These are phyloP conservation scores for Fusarium bactridioides DNA, from an alignment of 2,329 filamentous ascomycete species.

Conservation along the genomic window DNA sequence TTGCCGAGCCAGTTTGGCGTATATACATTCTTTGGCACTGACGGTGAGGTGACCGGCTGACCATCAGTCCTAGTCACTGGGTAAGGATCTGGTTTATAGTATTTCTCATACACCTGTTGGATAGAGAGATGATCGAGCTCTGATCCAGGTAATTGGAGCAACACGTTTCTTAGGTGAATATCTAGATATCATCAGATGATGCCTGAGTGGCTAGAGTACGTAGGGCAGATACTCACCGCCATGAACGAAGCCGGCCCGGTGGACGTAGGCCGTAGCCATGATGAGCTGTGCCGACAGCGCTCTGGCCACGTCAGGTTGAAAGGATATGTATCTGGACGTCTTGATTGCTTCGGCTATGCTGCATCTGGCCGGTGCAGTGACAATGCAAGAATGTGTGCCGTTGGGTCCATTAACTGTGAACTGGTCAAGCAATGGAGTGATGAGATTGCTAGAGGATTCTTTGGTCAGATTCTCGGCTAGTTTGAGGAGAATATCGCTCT, in stretches of 20 bases:
- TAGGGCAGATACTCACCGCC: neutral
- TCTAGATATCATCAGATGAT: neutral
- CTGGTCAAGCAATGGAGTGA: neutral
- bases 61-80: neutral
- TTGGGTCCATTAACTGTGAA: neutral
- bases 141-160: neutral
- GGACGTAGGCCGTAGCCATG: neutral
- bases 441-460: accelerated
- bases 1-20: neutral
- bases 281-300: neutral
- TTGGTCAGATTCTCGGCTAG: accelerated
- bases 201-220: accelerated
- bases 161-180: neutral
- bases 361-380: neutral
- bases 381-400: neutral
- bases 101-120: neutral
- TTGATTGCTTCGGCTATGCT: neutral
- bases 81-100: neutral
- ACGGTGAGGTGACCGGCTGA: accelerated
- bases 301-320: accelerated
- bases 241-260: neutral
- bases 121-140: neutral
- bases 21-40: neutral
- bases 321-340: accelerated
- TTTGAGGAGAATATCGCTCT: neutral